Conservation (phyloP, 139 green algal species). For the Eudorina sp. region DNA sequence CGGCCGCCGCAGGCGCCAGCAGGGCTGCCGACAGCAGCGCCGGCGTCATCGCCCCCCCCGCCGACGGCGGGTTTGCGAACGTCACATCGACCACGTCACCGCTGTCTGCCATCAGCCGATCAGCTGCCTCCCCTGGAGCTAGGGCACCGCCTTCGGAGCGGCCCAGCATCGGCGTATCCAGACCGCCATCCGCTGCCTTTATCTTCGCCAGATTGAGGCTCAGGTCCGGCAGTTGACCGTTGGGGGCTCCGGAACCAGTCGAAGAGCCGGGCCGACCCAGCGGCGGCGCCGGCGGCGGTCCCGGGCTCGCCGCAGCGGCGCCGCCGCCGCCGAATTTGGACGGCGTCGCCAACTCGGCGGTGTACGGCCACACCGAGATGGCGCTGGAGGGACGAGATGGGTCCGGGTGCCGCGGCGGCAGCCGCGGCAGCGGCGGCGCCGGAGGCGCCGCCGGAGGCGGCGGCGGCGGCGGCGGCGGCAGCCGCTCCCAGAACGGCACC, state of each 20-base stretch:
- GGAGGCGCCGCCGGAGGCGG: background rate
- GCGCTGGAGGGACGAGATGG: background rate
- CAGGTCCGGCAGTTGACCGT: background rate
- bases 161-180: background rate
- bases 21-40: background rate
- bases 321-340: background rate
- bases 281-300: no score
- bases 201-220: background rate
- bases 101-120: background rate
- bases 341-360: background rate
- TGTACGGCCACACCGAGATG: background rate
- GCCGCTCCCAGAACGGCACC: conserved; percentile 46
- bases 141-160: background rate
- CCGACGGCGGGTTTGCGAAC: background rate
- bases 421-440: background rate
- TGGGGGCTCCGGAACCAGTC: background rate
- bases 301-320: background rate
- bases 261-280: no score
- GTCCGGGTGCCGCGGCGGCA: background rate
- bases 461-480: background rate
- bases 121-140: background rate
- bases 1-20: background rate
- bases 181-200: background rate
- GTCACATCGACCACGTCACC: conserved; percentile 11
- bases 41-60: background rate